A percentile compares a stretch with the other conserved stretches of the same genome.
These are phyloP conservation scores for Penicillium bovifimosum DNA, from an alignment of 495 filamentous ascomycete species.

Conservation along the genomic window DNA sequence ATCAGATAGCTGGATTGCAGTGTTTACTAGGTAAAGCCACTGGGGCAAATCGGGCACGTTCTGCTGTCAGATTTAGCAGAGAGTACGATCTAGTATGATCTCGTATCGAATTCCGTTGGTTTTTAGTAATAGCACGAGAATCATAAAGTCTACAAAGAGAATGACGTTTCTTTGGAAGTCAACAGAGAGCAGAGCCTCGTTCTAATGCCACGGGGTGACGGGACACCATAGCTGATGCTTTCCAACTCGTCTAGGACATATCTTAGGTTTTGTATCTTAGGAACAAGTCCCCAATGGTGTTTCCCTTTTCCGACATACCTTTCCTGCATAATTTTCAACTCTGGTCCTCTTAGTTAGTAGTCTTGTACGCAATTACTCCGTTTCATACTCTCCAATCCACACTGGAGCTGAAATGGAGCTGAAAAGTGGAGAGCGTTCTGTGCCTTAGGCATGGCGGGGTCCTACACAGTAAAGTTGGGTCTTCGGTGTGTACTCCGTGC, in stretches of 20 bases:
- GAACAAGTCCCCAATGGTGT: not conserved
- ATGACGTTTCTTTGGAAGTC: too few species aligned
- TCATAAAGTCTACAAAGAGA: too few species aligned
- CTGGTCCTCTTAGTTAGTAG: not conserved
- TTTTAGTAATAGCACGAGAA: too few species aligned
- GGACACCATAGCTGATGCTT: not conserved
- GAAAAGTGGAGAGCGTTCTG: conserved; percentile 21
- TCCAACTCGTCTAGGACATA: not conserved
- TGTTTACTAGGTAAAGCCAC: not conserved
- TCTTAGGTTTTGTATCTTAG: not conserved
- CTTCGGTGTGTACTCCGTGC: conserved; percentile 5
- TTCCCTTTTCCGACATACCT: not conserved
- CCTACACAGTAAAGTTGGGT: not conserved
- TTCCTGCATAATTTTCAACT: not conserved
- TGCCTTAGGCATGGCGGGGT: conserved; percentile 16
- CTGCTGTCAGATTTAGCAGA: not conserved
- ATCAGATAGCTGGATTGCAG: not conserved
- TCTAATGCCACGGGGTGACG: not conserved
- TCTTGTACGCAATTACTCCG: conserved; percentile 1
- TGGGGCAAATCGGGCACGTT: not conserved
- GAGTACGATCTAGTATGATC: not conserved
- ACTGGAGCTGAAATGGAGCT: conserved; percentile 22
- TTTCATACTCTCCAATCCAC: conserved; percentile 9
- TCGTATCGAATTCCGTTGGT: too few species aligned
- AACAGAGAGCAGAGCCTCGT: not conserved